Evolutionary conservation across 495 filamentous ascomycete species (phyloP).

Genomic region (Trichodelitschia bisporula): DNA sequence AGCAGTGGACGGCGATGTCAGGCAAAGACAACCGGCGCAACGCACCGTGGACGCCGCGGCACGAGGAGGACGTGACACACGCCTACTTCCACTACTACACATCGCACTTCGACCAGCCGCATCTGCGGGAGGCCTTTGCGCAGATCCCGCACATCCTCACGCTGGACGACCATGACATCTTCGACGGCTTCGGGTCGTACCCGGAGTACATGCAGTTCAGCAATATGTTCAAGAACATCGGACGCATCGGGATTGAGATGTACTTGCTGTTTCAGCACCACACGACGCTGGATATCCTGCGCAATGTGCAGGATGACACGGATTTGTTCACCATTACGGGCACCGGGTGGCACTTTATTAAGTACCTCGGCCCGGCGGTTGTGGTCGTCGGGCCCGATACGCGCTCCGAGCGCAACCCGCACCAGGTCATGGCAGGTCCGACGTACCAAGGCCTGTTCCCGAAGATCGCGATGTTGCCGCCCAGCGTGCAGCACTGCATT

Average conservation of each 20-base stretch:
- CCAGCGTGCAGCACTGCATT: constrained; percentile 82
- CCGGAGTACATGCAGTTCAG: constrained; percentile 97
- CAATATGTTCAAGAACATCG: constrained; percentile 94
- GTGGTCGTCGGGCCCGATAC: constrained; percentile 77
- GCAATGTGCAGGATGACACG: constrained; percentile 58
- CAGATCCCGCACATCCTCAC: constrained; percentile 89
- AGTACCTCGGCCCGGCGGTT: constrained; percentile 78
- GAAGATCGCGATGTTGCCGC: constrained; percentile 77
- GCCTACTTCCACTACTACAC: constrained; percentile 99
- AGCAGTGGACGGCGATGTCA: constrained; percentile 76
- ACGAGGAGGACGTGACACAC: constrained; percentile 85
- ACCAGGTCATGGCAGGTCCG: constrained; percentile 83
- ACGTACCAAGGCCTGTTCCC: constrained; percentile 96
- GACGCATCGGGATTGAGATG: constrained; percentile 92
- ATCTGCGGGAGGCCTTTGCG: constrained; percentile 80
- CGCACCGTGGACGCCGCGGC: constrained; percentile 68
- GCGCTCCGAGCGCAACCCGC: constrained; percentile 69
- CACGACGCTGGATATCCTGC: constrained; percentile 79
- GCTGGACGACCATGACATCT: constrained; percentile 97
- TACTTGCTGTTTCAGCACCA: constrained; percentile 98
- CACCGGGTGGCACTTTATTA: constrained; percentile 93
- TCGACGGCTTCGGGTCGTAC: constrained; percentile 94
- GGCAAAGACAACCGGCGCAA: constrained; percentile 85
- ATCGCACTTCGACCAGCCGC: constrained; percentile 87
- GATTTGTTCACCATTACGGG: constrained; percentile 96